phyloP scores from a whole-genome alignment of 1,284 basidiomycete genomes.

The Fomitiporia mediterranea region DNA sequence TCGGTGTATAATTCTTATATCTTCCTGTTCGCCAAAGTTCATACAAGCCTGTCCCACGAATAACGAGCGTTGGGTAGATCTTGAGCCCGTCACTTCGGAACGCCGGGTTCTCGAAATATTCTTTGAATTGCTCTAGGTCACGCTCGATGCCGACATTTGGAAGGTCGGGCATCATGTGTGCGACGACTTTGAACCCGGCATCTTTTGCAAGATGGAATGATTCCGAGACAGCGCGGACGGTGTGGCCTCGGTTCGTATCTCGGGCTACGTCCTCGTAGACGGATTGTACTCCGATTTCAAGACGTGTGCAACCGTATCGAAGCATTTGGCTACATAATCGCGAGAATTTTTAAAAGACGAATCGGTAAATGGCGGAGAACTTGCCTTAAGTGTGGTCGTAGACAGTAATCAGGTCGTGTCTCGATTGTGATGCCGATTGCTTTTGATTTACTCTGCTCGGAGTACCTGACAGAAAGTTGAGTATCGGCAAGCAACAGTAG shows the following conservation, averaged over 20 bases:
- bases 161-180: slow-evolving; percentile 98
- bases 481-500: not conserved
- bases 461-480: slow-evolving; percentile 54
- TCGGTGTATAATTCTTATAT: slow-evolving; percentile 99
- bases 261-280: slow-evolving; percentile 99
- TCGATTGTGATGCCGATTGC: slow-evolving; percentile 99
- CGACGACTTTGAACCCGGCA: slow-evolving; percentile 98
- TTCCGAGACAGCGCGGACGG: slow-evolving; percentile 95
- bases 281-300: slow-evolving; percentile 98
- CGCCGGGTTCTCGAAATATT: slow-evolving; percentile 97
- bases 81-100: slow-evolving; percentile 98
- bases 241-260: slow-evolving; percentile 98
- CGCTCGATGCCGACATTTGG: slow-evolving; percentile 97
- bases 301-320: slow-evolving; percentile 95
- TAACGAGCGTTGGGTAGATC: slow-evolving; percentile 98
- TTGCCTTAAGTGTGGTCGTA: slow-evolving; percentile 90
- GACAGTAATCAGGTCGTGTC: slow-evolving; percentile 96
- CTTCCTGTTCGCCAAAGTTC: slow-evolving; percentile 95
- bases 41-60: slow-evolving; percentile 95
- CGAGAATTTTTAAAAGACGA: not conserved
- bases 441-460: slow-evolving; percentile 96
- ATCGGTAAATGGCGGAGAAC: slow-evolving; percentile 12
- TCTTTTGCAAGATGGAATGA: slow-evolving; percentile 99
- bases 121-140: slow-evolving; percentile 98
- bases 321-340: slow-evolving; percentile 83